These are phyloP conservation scores for Aspergillus sp. DNA, from an alignment of 2,329 filamentous ascomycete species.

Conservation along the genomic window DNA sequence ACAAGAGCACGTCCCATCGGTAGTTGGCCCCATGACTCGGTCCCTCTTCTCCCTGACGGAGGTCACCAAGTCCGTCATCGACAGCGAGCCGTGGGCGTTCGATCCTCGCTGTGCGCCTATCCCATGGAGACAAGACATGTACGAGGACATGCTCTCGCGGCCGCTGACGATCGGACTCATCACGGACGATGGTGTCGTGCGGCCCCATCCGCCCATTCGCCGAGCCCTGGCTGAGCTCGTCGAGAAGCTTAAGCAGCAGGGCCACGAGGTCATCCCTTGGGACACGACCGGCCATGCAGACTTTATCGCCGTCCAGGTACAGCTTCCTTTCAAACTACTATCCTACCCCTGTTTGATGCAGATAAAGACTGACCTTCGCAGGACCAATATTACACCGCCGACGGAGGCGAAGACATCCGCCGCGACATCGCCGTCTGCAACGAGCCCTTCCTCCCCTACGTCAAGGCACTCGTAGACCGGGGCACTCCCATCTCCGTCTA, in stretches of 20 bases:
- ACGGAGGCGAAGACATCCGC: slow-evolving; percentile 7
- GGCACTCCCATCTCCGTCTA: slow-evolving; percentile 1
- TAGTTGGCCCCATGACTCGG: slow-evolving; percentile 1
- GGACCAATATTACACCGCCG: slow-evolving; percentile 6
- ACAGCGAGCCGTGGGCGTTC: not conserved
- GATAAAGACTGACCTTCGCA: not conserved
- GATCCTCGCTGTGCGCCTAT: slow-evolving; percentile 1
- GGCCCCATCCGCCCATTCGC: slow-evolving; percentile 1
- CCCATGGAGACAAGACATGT: slow-evolving; percentile 3
- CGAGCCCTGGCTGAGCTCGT: not conserved
- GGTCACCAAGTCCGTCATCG: not conserved
- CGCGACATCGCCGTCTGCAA: not conserved
- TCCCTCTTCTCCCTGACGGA: not conserved
- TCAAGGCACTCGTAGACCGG: slow-evolving; percentile 1
- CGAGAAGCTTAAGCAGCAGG: not conserved
- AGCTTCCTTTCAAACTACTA: not conserved
- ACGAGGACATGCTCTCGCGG: not conserved
- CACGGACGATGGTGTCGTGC: slow-evolving; percentile 1
- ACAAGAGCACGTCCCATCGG: slow-evolving; percentile 3
- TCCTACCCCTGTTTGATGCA: not conserved
- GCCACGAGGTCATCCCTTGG: slow-evolving; percentile 5
- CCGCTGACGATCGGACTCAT: not conserved
- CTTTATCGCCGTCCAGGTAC: slow-evolving; percentile 1
- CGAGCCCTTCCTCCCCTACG: slow-evolving; percentile 5
- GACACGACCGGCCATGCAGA: not conserved